A percentile compares a stretch with the other conserved stretches of the same genome.
phyloP scores from a whole-genome alignment of 306 rosid genomes.

The Citrullus colocynthis region DNA sequence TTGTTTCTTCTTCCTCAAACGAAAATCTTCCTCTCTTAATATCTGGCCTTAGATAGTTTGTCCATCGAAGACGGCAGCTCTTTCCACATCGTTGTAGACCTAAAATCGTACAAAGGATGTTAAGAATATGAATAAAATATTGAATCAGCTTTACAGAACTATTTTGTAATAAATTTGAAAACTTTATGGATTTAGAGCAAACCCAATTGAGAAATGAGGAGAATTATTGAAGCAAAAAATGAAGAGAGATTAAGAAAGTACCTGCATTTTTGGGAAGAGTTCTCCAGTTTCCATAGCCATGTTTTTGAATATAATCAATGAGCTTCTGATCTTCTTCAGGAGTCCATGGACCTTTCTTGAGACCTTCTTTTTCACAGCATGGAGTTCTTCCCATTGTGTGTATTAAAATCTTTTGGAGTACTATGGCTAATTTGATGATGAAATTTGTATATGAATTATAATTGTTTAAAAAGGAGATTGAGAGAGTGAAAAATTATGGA shows the following conservation, averaged over 20 bases:
- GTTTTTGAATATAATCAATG: constrained; percentile 8
- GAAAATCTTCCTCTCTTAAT: constrained; percentile 13
- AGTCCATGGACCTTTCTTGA: constrained; percentile 16
- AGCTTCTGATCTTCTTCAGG: constrained; percentile 16
- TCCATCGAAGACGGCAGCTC: constrained; percentile 15
- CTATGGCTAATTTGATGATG: no score
- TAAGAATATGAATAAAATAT: background rate
- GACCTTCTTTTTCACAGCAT: constrained; percentile 6
- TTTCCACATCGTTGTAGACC: constrained; percentile 12
- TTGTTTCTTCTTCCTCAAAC: constrained; percentile 12
- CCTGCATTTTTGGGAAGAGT: constrained; percentile 17
- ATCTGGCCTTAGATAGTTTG: constrained; percentile 9
- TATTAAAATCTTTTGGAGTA: no score
- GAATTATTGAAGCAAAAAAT: no score
- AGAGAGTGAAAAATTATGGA: background rate
- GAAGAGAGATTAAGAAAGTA: background rate
- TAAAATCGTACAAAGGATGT: background rate
- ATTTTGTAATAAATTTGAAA: no score
- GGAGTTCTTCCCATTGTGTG: constrained; percentile 1
- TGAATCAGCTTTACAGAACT: no score
- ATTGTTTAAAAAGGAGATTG: background rate
- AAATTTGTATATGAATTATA: background rate
- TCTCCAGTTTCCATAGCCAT: constrained; percentile 15
- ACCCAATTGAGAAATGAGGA: background rate
- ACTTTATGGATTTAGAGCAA: background rate